Percentiles rank a stretch among this genome's conserved stretches.
Conservation (phyloP, 2,329 filamentous ascomycete genomes). For the Fusarium illudens region DNA sequence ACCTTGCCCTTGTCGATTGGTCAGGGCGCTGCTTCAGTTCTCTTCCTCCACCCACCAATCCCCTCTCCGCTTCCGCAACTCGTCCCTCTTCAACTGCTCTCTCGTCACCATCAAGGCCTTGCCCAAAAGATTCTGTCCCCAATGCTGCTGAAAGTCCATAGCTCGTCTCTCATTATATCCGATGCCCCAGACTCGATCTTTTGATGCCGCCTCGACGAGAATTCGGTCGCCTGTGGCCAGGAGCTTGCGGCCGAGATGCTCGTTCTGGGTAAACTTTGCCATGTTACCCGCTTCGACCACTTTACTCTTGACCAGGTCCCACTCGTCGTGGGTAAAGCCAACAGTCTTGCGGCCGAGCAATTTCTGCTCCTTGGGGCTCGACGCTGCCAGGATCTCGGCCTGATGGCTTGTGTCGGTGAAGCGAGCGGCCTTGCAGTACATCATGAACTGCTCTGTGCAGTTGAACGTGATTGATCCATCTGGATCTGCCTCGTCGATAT, state of each 20-base stretch:
- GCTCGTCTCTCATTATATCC: slow-evolving; percentile 45
- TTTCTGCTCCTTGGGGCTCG: slow-evolving; percentile 43
- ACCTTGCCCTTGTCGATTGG: slow-evolving; percentile 1
- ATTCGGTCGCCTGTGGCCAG: slow-evolving; percentile 44
- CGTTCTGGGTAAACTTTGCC: slow-evolving; percentile 47
- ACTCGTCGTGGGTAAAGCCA: slow-evolving; percentile 42
- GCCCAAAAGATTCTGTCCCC: slow-evolving; percentile 46
- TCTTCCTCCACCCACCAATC: neutral
- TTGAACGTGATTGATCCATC: slow-evolving; percentile 41
- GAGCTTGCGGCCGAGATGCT: slow-evolving; percentile 40
- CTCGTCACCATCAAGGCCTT: slow-evolving; percentile 44
- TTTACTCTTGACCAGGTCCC: slow-evolving; percentile 45
- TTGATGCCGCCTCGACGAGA: slow-evolving; percentile 44
- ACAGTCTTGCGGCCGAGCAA: slow-evolving; percentile 38
- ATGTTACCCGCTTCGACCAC: slow-evolving; percentile 46
- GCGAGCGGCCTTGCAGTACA: slow-evolving; percentile 51
- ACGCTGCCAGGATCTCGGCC: slow-evolving; percentile 38
- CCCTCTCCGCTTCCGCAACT: neutral
- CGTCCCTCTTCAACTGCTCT: slow-evolving; percentile 13
- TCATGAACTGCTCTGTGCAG: slow-evolving; percentile 54
- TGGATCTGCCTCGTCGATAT: slow-evolving; percentile 21
- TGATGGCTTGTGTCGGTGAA: slow-evolving; percentile 44
- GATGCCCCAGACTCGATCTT: slow-evolving; percentile 48
- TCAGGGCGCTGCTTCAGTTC: neutral
- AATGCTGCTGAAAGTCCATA: slow-evolving; percentile 37